Evolutionary conservation across 2,329 filamentous ascomycete species (phyloP), one percentile per base, ranked within the genome.

Genomic region (Aspergillus bombycis): DNA sequence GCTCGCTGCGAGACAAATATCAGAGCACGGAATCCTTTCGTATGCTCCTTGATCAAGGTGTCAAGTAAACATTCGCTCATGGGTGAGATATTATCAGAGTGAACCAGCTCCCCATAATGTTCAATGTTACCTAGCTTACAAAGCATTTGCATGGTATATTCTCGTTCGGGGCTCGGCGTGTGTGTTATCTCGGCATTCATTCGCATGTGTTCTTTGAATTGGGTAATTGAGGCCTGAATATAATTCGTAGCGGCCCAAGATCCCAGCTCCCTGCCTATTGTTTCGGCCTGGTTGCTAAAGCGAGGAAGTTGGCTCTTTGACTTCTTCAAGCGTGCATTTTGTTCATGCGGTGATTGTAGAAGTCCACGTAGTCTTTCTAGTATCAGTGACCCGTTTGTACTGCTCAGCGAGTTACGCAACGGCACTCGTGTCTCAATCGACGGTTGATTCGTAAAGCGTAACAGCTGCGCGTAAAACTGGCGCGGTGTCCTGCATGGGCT

Each of bases 401-500:
- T 21, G 4, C 0, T 14, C 21, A 12, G n/a, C 23, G 21, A 46
- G 43, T 4, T 11, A 23, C 11, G 9, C 4, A 16, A 23, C 1
- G 43, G n/a, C 9, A 21, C 11, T 12, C n/a, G 10, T 14, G 14
- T n/a, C 43, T 23, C 43, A 46, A 46, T 46, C n/a, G 23, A 46
- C 23, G n/a, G n/a, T 46, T 46, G 43, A 10, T 23, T 46, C 9
- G 43, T 46, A 23, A 23, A 46, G 9, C n/a, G 43, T 3, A 46
- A 16, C n/a, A 46, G 43, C 43, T 21, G 43, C n/a, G 43, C 43
- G 12, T 46, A 46, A 8, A 23, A 46, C 43, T 46, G 16, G 38
- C 43, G 50, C 16, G 61, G 61, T 3, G 57, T 63, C 16, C 26
- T 63, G 50, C 61, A 60, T n/a, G 59, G 19, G 23, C 57, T 56